Evolutionary conservation across 441 rosid genomes (phyloP).

Genomic region (Aleurites moluccanus): DNA sequence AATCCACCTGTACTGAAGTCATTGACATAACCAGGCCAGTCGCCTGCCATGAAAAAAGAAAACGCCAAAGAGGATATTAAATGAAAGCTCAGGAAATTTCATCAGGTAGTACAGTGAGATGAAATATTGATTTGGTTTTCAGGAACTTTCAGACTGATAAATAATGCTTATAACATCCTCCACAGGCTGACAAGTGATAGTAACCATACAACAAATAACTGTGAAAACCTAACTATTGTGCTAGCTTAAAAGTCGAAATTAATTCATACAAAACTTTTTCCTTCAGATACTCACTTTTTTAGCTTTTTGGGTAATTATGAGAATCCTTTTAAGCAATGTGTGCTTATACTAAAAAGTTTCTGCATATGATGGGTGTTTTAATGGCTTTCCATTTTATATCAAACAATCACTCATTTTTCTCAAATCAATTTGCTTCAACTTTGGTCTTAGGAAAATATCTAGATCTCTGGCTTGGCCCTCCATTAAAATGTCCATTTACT

Average conservation of each 20-base stretch:
- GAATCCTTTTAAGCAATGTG: constrained; percentile 1
- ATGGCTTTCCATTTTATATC: neutral
- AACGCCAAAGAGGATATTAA: constrained; percentile 1
- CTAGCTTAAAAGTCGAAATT: constrained; percentile 2
- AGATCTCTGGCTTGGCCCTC: neutral
- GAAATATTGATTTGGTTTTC: neutral
- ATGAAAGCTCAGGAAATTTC: neutral
- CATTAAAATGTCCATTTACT: neutral
- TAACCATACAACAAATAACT: neutral
- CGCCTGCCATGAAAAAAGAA: constrained; percentile 51
- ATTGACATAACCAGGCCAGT: constrained; percentile 91
- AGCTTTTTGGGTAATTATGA: neutral
- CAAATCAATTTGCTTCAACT: neutral
- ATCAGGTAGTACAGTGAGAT: neutral
- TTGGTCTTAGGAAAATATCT: neutral
- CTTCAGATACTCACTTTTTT: constrained; percentile 8
- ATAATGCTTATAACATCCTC: neutral
- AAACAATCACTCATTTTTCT: neutral
- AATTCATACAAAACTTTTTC: neutral
- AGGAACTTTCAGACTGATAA: neutral
- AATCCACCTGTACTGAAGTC: constrained; percentile 89
- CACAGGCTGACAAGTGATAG: neutral
- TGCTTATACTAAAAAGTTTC: neutral
- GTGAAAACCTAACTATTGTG: neutral
- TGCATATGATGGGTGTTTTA: neutral